A percentile compares a stretch with the other conserved stretches of the same genome.
Evolutionary conservation across 192 early-diverging fungal species (phyloP).

Genomic region (Diversispora eburnea): DNA sequence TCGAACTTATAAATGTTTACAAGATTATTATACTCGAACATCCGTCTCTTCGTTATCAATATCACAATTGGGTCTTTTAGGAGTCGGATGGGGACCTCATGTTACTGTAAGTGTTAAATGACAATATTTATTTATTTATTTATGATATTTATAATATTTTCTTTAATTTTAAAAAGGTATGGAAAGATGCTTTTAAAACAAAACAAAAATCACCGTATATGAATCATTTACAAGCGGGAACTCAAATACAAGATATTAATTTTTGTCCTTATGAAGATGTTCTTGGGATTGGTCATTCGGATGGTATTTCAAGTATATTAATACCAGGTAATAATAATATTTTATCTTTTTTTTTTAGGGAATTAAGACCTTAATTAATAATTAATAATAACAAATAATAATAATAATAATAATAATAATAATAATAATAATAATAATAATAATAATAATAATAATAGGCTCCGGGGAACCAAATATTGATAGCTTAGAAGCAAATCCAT

Average conservation of each 20-base stretch:
- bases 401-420: too few relatives aligned
- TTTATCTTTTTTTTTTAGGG: background rate
- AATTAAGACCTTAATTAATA: too few relatives aligned
- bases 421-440: too few relatives aligned
- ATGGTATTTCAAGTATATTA: slow-evolving; percentile 75
- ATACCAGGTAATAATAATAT: slow-evolving; percentile 69
- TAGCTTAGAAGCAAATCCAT: slow-evolving; percentile 86
- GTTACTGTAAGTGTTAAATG: slow-evolving; percentile 48
- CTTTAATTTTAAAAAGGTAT: slow-evolving; percentile 48
- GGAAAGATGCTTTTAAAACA: slow-evolving; percentile 81
- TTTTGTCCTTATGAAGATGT: slow-evolving; percentile 98
- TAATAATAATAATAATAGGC: slow-evolving; percentile 39
- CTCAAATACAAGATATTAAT: slow-evolving; percentile 48
- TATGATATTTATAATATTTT: background rate
- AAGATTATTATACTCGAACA: slow-evolving; percentile 74
- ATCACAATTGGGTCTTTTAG: slow-evolving; percentile 80
- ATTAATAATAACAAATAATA: too few relatives aligned
- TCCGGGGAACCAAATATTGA: slow-evolving; percentile 99
- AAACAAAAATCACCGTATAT: slow-evolving; percentile 87
- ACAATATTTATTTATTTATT: background rate
- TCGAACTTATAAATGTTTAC: slow-evolving; percentile 72
- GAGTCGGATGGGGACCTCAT: slow-evolving; percentile 76
- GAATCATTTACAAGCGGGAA: slow-evolving; percentile 63
- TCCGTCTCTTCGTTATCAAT: slow-evolving; percentile 80
- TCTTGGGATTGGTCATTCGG: slow-evolving; percentile 75